Evolutionary conservation across 495 filamentous ascomycete genomes (phyloP), one percentile per base, ranked within the genome.

Genomic region (Penicillium mononematosum): DNA sequence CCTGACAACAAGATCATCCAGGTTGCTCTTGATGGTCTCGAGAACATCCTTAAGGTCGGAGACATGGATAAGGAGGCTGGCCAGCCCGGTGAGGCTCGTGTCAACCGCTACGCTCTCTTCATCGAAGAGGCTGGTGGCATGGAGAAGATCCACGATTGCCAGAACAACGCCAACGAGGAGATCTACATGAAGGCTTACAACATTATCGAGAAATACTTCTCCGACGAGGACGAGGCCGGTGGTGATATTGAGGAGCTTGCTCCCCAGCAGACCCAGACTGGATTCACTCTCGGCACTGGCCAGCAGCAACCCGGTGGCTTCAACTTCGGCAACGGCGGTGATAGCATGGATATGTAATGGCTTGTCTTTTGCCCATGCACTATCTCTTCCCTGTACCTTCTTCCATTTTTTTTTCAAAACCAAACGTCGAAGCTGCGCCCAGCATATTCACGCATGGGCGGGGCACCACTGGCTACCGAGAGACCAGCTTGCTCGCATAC

Each of bases 131-230:
- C 92, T 56, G 91, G 90, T 61, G 95, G 95, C 61, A 99, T 99
- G 95, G 92, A 97, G 80, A 98, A 97, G 86, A 97, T 99, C 67
- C 95, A 99, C 74, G 92, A 97, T 63, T 96, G 94, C 84, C 95
- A 99, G 81, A 96, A 93, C 76, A 99, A 99, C 64, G 93, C 95
- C 77, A 99, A 99, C 77, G 95, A 98, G 77, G 95, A 99, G 78
- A 99, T 99, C 64, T 99, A 99, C 82, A 97, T 99, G 94, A 99
- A 99, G 85, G 96, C 95, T 0, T 99, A 96, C 81, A 97, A 94
- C 81, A 98, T 99, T 76, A 99, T 99, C 66, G 95, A 98, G 83
- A 97, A 96, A 80, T 98, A 99, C 82, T 99, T 99, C 83, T 96
- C 92, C 1, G 95, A 99, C 69, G 94, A 98, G 63, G 94, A 97